A percentile compares a stretch with the other conserved stretches of the same genome.
These are phyloP conservation scores for Mrakia frigida DNA, from an alignment of 768 basidiomycete species.

Conservation along the genomic window DNA sequence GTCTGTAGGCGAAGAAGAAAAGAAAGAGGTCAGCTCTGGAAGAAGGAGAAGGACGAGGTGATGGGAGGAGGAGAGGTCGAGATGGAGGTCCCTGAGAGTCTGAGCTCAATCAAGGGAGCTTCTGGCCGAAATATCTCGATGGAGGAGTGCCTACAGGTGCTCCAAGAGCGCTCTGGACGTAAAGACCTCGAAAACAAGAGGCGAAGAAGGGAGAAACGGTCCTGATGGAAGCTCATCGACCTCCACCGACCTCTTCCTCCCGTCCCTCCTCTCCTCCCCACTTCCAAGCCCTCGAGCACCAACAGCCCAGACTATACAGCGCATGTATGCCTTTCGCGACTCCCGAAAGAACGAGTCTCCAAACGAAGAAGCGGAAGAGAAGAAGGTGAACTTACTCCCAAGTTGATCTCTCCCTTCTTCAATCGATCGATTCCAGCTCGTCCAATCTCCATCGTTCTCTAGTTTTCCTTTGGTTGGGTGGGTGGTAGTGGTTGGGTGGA, in stretches of 20 bases:
- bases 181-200: neutral
- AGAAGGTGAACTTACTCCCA: constrained; percentile 63
- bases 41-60: neutral
- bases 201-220: neutral
- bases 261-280: neutral
- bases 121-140: neutral
- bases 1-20: constrained; percentile 55
- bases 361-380: neutral
- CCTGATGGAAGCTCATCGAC: neutral
- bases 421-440: constrained; percentile 71
- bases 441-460: constrained; percentile 47
- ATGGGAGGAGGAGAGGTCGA: neutral
- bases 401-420: constrained; percentile 92
- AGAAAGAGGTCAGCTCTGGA: neutral
- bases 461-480: constrained; percentile 47
- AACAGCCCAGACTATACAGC: neutral
- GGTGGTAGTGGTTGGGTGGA: constrained; percentile 35
- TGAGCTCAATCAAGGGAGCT: neutral
- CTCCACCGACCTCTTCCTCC: neutral
- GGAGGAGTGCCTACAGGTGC: neutral
- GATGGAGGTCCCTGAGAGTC: neutral
- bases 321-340: neutral
- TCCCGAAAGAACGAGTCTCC: too few relatives aligned
- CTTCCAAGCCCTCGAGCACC: neutral
- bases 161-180: too few relatives aligned